These are phyloP conservation scores for Phaffomyces thermotolerans DNA, from an alignment of 805 yeast species.

Conservation along the genomic window DNA sequence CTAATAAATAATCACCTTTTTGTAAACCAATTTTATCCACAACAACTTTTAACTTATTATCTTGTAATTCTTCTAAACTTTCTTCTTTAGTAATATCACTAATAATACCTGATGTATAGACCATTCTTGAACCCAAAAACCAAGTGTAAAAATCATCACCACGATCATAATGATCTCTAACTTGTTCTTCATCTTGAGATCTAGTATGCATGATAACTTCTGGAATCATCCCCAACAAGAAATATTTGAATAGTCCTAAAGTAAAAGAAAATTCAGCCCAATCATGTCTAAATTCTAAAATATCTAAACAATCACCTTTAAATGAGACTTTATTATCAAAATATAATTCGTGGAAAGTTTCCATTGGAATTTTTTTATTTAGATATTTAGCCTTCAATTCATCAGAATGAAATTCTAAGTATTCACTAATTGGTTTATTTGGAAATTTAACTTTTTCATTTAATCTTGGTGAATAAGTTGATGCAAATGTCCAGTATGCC, in stretches of 20 bases:
- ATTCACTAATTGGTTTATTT: slow-evolving; percentile 67
- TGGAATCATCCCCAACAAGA: slow-evolving; percentile 83
- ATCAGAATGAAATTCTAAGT: slow-evolving; percentile 74
- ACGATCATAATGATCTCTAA: slow-evolving; percentile 90
- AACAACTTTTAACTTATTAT: slow-evolving; percentile 79
- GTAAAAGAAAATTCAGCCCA: slow-evolving; percentile 86
- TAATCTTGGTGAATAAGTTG: slow-evolving; percentile 73
- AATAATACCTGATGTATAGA: slow-evolving; percentile 84
- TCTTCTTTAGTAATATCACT: slow-evolving; percentile 65
- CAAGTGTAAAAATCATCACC: slow-evolving; percentile 93
- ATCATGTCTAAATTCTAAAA: slow-evolving; percentile 82
- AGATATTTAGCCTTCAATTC: slow-evolving; percentile 60
- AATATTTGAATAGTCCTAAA: slow-evolving; percentile 64
- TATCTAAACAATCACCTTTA: slow-evolving; percentile 82
- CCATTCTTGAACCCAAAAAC: slow-evolving; percentile 93
- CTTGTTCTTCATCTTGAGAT: slow-evolving; percentile 95
- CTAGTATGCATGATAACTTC: slow-evolving; percentile 88
- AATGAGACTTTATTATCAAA: slow-evolving; percentile 78
- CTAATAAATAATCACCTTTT: slow-evolving; percentile 69
- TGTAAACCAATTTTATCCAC: slow-evolving; percentile 78
- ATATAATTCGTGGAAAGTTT: slow-evolving; percentile 83
- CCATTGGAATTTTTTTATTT: slow-evolving; percentile 84
- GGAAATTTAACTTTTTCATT: slow-evolving; percentile 74
- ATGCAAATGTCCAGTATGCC: slow-evolving; percentile 76
- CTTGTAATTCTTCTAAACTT: slow-evolving; percentile 75